Conservation (phyloP, 1,284 basidiomycete species). For the Cystobasidium slooffiae region DNA sequence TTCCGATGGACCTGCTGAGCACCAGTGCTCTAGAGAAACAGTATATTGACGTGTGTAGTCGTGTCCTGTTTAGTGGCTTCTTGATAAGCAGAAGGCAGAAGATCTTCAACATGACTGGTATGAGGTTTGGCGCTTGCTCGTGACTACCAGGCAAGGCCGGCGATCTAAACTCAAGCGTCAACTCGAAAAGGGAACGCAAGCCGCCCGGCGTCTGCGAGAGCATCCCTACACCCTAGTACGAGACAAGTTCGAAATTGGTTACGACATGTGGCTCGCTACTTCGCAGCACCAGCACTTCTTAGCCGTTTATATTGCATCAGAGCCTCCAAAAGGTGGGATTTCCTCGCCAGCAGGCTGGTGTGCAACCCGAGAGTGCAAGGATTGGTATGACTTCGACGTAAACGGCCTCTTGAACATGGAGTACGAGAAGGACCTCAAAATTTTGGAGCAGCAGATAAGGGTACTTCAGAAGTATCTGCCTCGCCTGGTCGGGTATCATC, state of each 20-base stretch:
- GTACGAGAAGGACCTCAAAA: not conserved
- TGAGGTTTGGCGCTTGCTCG: no score
- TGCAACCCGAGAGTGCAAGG: no score
- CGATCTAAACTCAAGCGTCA: not conserved
- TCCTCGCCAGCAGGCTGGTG: no score
- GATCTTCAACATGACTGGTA: no score
- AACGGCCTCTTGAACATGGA: not conserved
- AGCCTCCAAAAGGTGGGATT: no score
- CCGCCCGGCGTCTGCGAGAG: not conserved
- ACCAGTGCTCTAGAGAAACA: no score
- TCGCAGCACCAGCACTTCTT: not conserved
- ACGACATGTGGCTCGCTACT: not conserved
- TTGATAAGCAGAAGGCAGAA: no score
- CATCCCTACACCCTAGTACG: slow-evolving; percentile 1
- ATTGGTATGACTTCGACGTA: not conserved
- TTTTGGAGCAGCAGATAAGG: not conserved
- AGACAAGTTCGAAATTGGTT: not conserved
- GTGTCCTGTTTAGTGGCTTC: no score
- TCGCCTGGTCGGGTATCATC: no score
- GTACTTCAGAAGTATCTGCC: not conserved
- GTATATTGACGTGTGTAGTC: no score
- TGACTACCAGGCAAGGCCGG: not conserved
- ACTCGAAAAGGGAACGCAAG: not conserved
- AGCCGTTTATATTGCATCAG: no score
- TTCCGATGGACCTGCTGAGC: no score